phyloP scores from a whole-genome alignment of 345 rosid genomes.

The Heritiera fomes region DNA sequence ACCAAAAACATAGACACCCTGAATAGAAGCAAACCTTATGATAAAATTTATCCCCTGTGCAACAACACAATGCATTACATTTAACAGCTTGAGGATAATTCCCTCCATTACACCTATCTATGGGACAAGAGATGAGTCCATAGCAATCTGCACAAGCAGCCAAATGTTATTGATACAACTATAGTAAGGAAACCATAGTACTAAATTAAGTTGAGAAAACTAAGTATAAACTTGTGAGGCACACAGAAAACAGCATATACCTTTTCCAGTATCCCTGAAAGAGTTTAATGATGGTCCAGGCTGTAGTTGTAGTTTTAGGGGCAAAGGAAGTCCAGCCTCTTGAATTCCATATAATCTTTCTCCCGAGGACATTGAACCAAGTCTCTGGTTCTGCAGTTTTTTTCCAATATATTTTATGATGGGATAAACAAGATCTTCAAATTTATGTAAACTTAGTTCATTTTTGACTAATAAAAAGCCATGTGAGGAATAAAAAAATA shows the following conservation, averaged over 20 bases:
- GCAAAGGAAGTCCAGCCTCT: conserved; percentile 32
- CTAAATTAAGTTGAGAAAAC: neutral
- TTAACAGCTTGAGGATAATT: conserved; percentile 29
- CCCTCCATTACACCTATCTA: conserved; percentile 28
- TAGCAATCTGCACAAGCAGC: conserved; percentile 38
- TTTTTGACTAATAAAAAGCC: neutral
- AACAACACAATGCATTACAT: conserved; percentile 18
- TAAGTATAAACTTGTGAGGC: conserved; percentile 21
- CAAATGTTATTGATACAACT: conserved; percentile 5
- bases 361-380: conserved; percentile 30
- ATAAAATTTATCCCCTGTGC: conserved; percentile 28
- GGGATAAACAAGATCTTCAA: neutral
- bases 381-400: conserved; percentile 44
- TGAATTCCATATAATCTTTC: conserved; percentile 27
- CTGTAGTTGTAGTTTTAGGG: conserved; percentile 17
- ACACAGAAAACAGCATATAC: conserved; percentile 27
- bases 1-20: conserved; percentile 9
- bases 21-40: conserved; percentile 44
- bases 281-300: conserved; percentile 31
- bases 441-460: neutral
- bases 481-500: conserved; percentile 8
- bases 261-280: conserved; percentile 35
- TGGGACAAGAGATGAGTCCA: conserved; percentile 29
- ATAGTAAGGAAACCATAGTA: neutral
- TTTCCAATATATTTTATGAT: neutral